These are phyloP conservation scores for Mortierella sp. DNA, from an alignment of 371 early-diverging fungal species.

Conservation along the genomic window DNA sequence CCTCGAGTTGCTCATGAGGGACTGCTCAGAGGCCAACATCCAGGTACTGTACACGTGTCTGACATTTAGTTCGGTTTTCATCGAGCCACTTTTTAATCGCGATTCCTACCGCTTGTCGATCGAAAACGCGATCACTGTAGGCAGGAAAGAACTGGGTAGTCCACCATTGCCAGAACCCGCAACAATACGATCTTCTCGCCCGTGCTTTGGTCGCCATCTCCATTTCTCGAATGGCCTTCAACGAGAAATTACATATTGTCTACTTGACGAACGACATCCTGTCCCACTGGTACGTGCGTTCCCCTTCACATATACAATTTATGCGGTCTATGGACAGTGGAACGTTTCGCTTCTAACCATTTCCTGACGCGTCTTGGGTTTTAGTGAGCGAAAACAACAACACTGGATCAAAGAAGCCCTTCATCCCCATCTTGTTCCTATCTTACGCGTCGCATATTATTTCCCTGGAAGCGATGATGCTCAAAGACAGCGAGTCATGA, in stretches of 20 bases:
- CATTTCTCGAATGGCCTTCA: constrained; percentile 58
- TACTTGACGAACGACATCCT: constrained; percentile 71
- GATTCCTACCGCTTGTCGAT: too few species aligned
- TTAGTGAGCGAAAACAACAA: constrained; percentile 64
- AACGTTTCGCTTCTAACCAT: not conserved
- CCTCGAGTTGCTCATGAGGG: constrained; percentile 65
- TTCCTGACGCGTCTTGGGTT: too few species aligned
- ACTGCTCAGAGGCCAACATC: constrained; percentile 71
- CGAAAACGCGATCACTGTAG: constrained; percentile 55
- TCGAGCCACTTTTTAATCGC: too few species aligned
- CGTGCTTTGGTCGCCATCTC: constrained; percentile 62
- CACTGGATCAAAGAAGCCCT: constrained; percentile 69
- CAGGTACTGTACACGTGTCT: constrained; percentile 61
- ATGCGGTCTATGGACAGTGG: not conserved
- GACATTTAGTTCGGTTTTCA: too few species aligned
- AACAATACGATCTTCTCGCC: constrained; percentile 55
- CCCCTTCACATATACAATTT: not conserved
- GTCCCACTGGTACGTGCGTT: constrained; percentile 61
- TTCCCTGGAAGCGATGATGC: constrained; percentile 57
- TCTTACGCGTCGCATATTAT: constrained; percentile 66
- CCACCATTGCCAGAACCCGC: constrained; percentile 59
- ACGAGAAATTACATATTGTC: constrained; percentile 68
- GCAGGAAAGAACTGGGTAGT: constrained; percentile 71
- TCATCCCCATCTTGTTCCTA: constrained; percentile 60
- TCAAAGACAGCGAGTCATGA: constrained; percentile 63